These are phyloP conservation scores for Boletus edulis DNA, from an alignment of 768 basidiomycete genomes.

Conservation along the genomic window DNA sequence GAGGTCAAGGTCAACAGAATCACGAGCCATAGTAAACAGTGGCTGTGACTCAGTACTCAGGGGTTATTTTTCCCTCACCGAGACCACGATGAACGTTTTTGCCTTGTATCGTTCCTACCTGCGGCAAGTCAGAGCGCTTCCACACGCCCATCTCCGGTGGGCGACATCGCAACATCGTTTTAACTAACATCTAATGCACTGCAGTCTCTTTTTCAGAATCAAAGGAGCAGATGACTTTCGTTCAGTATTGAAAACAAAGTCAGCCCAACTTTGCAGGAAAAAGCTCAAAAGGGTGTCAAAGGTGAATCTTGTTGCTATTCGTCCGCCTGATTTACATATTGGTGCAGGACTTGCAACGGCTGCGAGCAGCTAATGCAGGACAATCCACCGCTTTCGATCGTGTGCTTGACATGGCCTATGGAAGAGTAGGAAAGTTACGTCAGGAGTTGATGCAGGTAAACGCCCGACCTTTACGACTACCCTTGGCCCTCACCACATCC, in stretches of 20 bases:
- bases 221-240: constrained; percentile 58
- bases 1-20: neutral
- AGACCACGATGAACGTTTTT: neutral
- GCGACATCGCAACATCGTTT: neutral
- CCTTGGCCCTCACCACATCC: constrained; percentile 7
- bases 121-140: constrained; percentile 42
- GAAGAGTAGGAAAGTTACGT: constrained; percentile 67
- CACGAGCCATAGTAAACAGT: constrained; percentile 5
- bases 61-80: no score
- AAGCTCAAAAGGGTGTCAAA: constrained; percentile 52
- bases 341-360: constrained; percentile 48
- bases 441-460: constrained; percentile 66
- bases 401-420: constrained; percentile 70
- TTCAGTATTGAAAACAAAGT: constrained; percentile 39
- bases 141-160: constrained; percentile 47
- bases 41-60: constrained; percentile 8
- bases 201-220: constrained; percentile 63
- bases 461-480: neutral
- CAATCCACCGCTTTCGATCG: constrained; percentile 48
- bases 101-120: constrained; percentile 41
- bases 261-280: constrained; percentile 28
- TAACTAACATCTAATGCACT: neutral
- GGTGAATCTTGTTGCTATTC: constrained; percentile 32
- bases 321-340: neutral
- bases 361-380: constrained; percentile 55